Base-by-base conservation (phyloP, 495 filamentous ascomycete genomes). In the Neurospora terricola region DNA sequence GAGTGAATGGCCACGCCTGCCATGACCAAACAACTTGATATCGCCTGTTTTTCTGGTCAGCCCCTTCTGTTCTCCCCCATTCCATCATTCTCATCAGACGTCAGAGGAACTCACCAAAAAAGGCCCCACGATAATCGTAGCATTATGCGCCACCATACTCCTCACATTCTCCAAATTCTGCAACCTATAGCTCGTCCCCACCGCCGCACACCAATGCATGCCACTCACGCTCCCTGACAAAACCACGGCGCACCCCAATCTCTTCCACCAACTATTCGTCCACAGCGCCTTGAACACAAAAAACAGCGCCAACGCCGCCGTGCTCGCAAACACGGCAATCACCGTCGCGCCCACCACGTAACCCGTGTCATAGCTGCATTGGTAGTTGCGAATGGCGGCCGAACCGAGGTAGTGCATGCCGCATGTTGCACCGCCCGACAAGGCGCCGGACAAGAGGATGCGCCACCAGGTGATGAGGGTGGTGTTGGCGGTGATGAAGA, bases 321-420 rank as follows among this genome's bases (percentile, higher is more conserved):
- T 89, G 69, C 88, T 92, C 3, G 91, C 91, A 45, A 87, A 84
- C 4, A 91, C 84, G 18, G 94, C 93, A 74, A 96, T 92, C 42
- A 91, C 74, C 23, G 87, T 86, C 6, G 94, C 88, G 2, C 89
- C 93, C 9, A 89, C 80, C n/a, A 97, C 86, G 77, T 89, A 87
- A 6, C 78, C 80, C 12, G 81, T 75, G 9, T 75, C 39, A 73
- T 95, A 94, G 12, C 77, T 74, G 76, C 90, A 88, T 8, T 76
- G 75, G 77, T 97, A 97, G 79, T 97, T 96, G 16, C 84, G 82
- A 75, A 96, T 94, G 40, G 94, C 92, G 14, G 91, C 86, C 77
- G 96, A 92, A 36, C 93, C 93, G 62, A 96, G 82, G 76, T 97
- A 97, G 78, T 97, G 93, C 94, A 97, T 97, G 5, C 91, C 94